Percentiles rank a stretch among this genome's conserved stretches.
phyloP scores from a whole-genome alignment of 371 early-diverging fungal species.

The Apophysomyces elegans region DNA sequence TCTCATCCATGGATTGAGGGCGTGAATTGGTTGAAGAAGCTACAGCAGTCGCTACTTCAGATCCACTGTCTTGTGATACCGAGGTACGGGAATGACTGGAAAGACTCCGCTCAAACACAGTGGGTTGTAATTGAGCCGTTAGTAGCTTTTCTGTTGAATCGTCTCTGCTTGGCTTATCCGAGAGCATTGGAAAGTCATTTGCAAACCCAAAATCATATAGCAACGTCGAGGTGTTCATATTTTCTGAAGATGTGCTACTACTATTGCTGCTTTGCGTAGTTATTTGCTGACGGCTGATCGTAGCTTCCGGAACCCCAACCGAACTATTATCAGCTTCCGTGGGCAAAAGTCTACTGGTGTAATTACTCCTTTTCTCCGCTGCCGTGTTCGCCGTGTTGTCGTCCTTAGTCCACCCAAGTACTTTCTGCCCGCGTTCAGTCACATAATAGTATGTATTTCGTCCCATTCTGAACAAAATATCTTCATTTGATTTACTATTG shows the following conservation, averaged over 20 bases:
- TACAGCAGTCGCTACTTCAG: background rate
- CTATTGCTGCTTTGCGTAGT: constrained; percentile 9
- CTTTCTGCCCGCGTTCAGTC: constrained; percentile 51
- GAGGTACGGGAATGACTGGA: background rate
- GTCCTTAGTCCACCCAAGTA: constrained; percentile 54
- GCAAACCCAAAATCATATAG: constrained; percentile 22
- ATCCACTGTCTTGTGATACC: constrained; percentile 3
- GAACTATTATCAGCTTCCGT: constrained; percentile 8
- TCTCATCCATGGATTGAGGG: constrained; percentile 3
- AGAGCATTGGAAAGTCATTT: background rate
- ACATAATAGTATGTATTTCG: constrained; percentile 60
- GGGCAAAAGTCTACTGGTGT: constrained; percentile 17
- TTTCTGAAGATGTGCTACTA: constrained; percentile 13
- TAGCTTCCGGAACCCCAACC: constrained; percentile 8
- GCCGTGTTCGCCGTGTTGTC: background rate
- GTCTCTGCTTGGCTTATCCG: background rate
- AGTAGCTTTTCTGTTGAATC: background rate
- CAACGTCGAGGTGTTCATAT: background rate
- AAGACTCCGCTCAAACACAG: background rate
- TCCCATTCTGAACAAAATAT: constrained; percentile 42
- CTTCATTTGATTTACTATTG: constrained; percentile 24
- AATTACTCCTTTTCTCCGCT: background rate
- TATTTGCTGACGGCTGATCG: background rate
- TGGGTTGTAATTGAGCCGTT: background rate
- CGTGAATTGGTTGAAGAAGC: constrained; percentile 1